Conservation (phyloP, 495 filamentous ascomycete species). For the Letharia columbiana region DNA sequence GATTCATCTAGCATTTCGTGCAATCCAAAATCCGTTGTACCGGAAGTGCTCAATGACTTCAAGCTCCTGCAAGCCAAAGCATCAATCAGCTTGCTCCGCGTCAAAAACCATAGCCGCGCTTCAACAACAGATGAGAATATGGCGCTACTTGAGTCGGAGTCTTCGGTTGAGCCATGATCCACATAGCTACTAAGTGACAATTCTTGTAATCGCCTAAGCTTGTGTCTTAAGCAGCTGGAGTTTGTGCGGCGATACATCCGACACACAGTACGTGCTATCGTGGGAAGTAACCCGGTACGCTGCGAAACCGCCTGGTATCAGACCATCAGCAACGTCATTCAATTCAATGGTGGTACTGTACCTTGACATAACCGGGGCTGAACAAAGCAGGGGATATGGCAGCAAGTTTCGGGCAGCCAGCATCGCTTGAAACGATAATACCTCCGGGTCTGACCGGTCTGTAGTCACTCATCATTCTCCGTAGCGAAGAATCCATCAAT, state of each 20-base stretch:
- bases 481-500: conserved; percentile 30
- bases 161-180: not conserved
- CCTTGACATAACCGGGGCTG: conserved; percentile 32
- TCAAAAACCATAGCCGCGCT: conserved; percentile 12
- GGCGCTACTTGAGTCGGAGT: not conserved
- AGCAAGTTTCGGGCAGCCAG: conserved; percentile 24
- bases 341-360: conserved; percentile 16
- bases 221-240: conserved; percentile 4
- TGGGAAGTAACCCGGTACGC: conserved; percentile 31
- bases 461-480: conserved; percentile 24
- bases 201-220: conserved; percentile 2
- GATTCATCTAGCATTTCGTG: conserved; percentile 8
- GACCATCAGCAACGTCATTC: conserved; percentile 5
- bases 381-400: conserved; percentile 33
- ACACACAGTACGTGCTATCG: conserved; percentile 23
- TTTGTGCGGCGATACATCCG: conserved; percentile 8
- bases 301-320: conserved; percentile 34
- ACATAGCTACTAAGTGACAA: not conserved
- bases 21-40: not conserved
- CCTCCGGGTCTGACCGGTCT: conserved; percentile 6
- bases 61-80: not conserved
- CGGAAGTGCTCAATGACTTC: not conserved
- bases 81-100: not conserved
- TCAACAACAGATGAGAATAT: not conserved
- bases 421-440: conserved; percentile 11